phyloP scores from a whole-genome alignment of 306 rosid genomes.

The Boehmeria nivea region DNA sequence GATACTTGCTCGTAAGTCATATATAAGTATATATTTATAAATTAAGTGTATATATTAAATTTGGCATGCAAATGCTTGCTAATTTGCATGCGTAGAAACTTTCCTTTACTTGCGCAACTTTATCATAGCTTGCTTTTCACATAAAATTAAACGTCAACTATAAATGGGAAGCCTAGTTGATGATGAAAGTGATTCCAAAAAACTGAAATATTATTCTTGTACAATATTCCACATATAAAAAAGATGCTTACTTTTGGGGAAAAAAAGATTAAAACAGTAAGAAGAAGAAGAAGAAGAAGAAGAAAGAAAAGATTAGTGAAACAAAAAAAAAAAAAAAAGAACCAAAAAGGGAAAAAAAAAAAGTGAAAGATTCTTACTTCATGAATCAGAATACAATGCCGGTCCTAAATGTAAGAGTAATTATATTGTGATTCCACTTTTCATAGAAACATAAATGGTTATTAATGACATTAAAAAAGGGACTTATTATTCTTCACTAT shows the following conservation, averaged over 20 bases:
- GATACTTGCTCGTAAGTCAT: no score
- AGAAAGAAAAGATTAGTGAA: no score
- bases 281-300: neutral
- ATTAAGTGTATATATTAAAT: no score
- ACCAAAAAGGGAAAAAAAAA: neutral
- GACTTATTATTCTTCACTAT: neutral
- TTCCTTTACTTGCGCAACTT: constrained; percentile 9
- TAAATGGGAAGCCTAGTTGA: neutral
- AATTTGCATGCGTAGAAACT: neutral
- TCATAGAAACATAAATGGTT: neutral
- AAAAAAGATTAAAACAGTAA: neutral
- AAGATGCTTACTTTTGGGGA: constrained; percentile 10
- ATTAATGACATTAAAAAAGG: neutral
- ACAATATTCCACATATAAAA: neutral
- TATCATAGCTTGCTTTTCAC: constrained; percentile 2
- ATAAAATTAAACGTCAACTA: constrained; percentile 18
- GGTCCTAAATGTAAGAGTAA: neutral
- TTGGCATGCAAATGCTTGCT: neutral
- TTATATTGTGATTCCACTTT: neutral
- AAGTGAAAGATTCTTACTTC: constrained; percentile 7
- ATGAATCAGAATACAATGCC: constrained; percentile 4
- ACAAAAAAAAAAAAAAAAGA: no score
- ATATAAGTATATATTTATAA: no score
- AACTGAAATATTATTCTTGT: neutral
- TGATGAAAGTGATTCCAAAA: constrained; percentile 2